phyloP scores from a whole-genome alignment of 2,329 filamentous ascomycete species.

The Aspergillus awamori region DNA sequence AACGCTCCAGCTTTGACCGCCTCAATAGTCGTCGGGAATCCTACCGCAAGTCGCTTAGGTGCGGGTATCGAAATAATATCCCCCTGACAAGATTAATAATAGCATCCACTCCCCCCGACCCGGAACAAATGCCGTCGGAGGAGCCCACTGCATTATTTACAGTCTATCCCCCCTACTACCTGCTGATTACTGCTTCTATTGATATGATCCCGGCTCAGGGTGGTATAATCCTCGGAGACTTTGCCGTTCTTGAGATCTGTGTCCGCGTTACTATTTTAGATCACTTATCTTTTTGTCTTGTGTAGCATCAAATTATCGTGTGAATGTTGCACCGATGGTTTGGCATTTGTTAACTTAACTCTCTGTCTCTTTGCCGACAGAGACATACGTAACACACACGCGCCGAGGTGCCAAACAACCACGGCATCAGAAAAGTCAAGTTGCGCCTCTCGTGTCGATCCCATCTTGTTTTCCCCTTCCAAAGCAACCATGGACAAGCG shows the following conservation, averaged over 20 bases:
- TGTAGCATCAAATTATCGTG: too few relatives aligned
- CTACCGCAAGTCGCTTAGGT: constrained; percentile 28
- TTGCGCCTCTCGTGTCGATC: neutral
- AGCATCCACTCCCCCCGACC: neutral
- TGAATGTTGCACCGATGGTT: neutral
- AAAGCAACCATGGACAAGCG: constrained; percentile 4
- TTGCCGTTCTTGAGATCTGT: neutral
- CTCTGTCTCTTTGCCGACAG: neutral
- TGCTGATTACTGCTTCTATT: neutral
- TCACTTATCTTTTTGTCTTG: neutral
- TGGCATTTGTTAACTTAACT: neutral
- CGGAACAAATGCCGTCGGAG: neutral
- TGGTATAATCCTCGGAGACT: neutral
- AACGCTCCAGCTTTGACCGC: constrained; percentile 28
- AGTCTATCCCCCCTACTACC: too few relatives aligned
- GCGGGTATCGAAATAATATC: constrained; percentile 12
- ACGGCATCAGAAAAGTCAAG: constrained; percentile 4
- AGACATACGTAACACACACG: neutral
- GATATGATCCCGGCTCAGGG: neutral
- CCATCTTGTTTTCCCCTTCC: neutral
- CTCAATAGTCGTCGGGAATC: constrained; percentile 25
- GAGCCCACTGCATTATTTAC: neutral
- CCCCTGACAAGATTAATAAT: constrained; percentile 13
- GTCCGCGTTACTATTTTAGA: neutral
- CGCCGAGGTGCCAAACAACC: neutral